A percentile compares a stretch with the other conserved stretches of the same genome.
Conservation (phyloP, 352 stramenopile species). For the Globisporangium apiculatum region DNA sequence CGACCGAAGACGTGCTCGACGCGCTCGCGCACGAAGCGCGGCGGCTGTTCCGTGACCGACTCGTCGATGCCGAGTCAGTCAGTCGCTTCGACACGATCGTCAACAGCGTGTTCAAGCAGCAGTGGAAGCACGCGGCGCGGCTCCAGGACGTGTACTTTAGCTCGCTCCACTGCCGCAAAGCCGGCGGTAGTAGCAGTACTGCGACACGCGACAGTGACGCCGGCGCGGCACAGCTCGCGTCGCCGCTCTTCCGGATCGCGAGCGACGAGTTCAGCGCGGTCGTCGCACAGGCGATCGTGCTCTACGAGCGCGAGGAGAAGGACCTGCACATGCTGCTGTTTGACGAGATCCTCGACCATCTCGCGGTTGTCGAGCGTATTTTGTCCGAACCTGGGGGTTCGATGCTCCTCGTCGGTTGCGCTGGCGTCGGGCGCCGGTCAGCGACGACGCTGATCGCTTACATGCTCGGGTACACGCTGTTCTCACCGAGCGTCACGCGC, state of each 20-base stretch:
- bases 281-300: slow-evolving; percentile 83
- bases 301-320: slow-evolving; percentile 94
- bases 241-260: slow-evolving; percentile 47
- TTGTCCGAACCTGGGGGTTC: slow-evolving; percentile 82
- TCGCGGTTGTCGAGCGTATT: slow-evolving; percentile 87
- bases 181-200: slow-evolving; percentile 11
- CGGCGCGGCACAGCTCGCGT: slow-evolving; percentile 6
- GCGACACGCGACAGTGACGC: slow-evolving; percentile 4
- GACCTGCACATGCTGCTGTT: slow-evolving; percentile 93
- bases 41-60: slow-evolving; percentile 86
- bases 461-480: slow-evolving; percentile 87
- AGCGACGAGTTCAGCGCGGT: slow-evolving; percentile 83
- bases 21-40: slow-evolving; percentile 87
- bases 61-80: slow-evolving; percentile 78
- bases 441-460: slow-evolving; percentile 81
- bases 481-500: slow-evolving; percentile 72
- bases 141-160: slow-evolving; percentile 85
- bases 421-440: slow-evolving; percentile 84
- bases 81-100: slow-evolving; percentile 84
- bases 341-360: slow-evolving; percentile 88
- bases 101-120: slow-evolving; percentile 74
- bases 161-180: slow-evolving; percentile 52
- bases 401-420: slow-evolving; percentile 86
- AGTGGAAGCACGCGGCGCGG: slow-evolving; percentile 75
- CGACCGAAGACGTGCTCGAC: slow-evolving; percentile 84